These are phyloP conservation scores for Solanum pennellii DNA, from an alignment of 257 asterid genomes.

Conservation along the genomic window DNA sequence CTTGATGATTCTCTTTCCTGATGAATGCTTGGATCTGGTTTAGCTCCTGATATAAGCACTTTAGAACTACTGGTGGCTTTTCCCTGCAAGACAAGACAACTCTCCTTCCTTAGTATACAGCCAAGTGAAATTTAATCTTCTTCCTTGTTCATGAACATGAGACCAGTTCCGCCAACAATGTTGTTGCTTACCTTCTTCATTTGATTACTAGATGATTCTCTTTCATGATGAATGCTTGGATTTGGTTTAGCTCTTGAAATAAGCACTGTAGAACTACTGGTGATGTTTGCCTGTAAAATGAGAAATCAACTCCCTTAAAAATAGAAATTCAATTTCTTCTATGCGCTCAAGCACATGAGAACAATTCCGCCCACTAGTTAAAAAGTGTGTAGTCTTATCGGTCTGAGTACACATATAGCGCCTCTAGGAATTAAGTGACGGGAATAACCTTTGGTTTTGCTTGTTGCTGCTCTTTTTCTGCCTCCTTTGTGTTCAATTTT, in stretches of 20 bases:
- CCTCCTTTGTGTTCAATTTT: constrained; percentile 32
- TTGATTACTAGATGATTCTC: constrained; percentile 11
- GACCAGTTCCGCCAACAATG: background rate
- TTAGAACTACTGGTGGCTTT: constrained; percentile 24
- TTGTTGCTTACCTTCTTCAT: constrained; percentile 29
- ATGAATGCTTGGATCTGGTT: constrained; percentile 18
- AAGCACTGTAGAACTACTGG: constrained; percentile 14
- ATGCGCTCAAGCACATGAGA: background rate
- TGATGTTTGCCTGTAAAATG: constrained; percentile 40
- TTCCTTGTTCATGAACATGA: background rate
- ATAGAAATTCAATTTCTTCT: background rate
- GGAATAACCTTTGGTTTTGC: constrained; percentile 43
- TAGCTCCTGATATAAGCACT: constrained; percentile 15
- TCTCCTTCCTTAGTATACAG: background rate
- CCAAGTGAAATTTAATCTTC: background rate
- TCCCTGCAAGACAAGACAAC: constrained; percentile 23
- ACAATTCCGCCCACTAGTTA: background rate
- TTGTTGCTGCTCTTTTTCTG: constrained; percentile 30
- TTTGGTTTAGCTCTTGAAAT: constrained; percentile 18
- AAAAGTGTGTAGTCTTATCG: background rate
- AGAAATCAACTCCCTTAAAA: background rate
- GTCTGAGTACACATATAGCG: background rate
- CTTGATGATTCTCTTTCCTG: constrained; percentile 7
- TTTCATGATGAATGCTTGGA: constrained; percentile 15
- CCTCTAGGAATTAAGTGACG: background rate